A percentile compares a stretch with the other conserved stretches of the same genome.
Evolutionary conservation across 805 yeast species (phyloP).

Genomic region (Millerago galiae): DNA sequence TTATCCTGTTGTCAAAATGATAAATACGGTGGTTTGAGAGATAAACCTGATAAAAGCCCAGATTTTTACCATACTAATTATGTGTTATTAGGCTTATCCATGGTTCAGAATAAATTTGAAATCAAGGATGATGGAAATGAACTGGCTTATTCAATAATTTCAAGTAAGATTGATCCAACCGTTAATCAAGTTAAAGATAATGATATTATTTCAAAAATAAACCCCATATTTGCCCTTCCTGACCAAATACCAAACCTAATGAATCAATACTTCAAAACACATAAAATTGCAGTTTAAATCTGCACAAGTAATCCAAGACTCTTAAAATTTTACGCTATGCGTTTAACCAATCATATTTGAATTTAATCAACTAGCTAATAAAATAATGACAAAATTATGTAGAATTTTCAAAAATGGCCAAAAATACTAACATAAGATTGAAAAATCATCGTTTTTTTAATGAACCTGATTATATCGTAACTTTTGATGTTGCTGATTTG

Average conservation of each 20-base stretch:
- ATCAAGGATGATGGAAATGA: background rate
- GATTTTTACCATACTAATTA: constrained; percentile 94
- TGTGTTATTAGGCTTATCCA: constrained; percentile 61
- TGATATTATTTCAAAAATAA: constrained; percentile 29
- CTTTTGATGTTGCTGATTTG: too few relatives aligned
- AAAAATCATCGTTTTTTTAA: too few relatives aligned
- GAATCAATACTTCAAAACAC: constrained; percentile 3
- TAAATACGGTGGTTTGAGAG: constrained; percentile 68
- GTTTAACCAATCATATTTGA: too few relatives aligned
- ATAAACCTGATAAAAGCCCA: constrained; percentile 75
- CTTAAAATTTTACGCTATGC: too few relatives aligned
- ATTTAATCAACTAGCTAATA: too few relatives aligned
- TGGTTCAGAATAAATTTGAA: constrained; percentile 16
- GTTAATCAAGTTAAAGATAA: constrained; percentile 16
- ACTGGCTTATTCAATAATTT: constrained; percentile 3
- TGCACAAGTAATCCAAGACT: too few relatives aligned
- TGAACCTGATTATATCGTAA: too few relatives aligned
- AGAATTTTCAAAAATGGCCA: too few relatives aligned
- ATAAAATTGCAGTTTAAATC: too few relatives aligned
- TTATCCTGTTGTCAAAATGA: constrained; percentile 66
- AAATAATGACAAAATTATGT: too few relatives aligned
- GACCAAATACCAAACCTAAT: constrained; percentile 32
- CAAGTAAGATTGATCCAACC: constrained; percentile 2
- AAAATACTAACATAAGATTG: too few relatives aligned
- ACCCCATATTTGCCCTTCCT: constrained; percentile 60